phyloP scores from a whole-genome alignment of 1,284 basidiomycete genomes.

The Cutaneotrichosporon dermatis region DNA sequence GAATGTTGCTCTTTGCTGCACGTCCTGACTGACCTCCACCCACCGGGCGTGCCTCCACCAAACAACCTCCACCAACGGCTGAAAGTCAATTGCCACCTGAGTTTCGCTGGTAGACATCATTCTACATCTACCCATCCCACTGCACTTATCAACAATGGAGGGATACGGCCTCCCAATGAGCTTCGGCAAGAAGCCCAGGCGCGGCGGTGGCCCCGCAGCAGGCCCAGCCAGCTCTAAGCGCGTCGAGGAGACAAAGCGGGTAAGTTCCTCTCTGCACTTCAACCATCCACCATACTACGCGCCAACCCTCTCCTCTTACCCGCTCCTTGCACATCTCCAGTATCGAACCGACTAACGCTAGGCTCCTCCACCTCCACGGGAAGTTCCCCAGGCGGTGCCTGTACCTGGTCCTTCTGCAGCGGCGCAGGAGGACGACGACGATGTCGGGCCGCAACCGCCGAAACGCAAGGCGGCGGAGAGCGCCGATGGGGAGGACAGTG shows the following conservation, averaged over 20 bases:
- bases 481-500: constrained; percentile 21
- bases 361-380: not conserved
- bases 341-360: not conserved
- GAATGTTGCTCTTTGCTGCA: not conserved
- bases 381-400: constrained; percentile 6
- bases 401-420: constrained; percentile 4
- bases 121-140: not conserved
- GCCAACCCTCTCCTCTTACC: no score
- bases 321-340: no score
- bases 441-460: constrained; percentile 36
- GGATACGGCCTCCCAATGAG: constrained; percentile 47
- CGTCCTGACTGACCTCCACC: not conserved
- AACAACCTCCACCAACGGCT: not conserved
- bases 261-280: not conserved
- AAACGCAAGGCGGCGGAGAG: constrained; percentile 31
- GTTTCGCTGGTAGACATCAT: not conserved
- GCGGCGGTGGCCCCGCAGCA: not conserved
- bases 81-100: not conserved
- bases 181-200: constrained; percentile 50
- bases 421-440: constrained; percentile 25
- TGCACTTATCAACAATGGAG: constrained; percentile 33
- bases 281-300: no score
- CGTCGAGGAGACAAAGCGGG: constrained; percentile 46
- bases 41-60: no score
- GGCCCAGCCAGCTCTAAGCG: constrained; percentile 28